Base-by-base conservation (phyloP, 139 green algal species). In the Gonium pectorale region DNA sequence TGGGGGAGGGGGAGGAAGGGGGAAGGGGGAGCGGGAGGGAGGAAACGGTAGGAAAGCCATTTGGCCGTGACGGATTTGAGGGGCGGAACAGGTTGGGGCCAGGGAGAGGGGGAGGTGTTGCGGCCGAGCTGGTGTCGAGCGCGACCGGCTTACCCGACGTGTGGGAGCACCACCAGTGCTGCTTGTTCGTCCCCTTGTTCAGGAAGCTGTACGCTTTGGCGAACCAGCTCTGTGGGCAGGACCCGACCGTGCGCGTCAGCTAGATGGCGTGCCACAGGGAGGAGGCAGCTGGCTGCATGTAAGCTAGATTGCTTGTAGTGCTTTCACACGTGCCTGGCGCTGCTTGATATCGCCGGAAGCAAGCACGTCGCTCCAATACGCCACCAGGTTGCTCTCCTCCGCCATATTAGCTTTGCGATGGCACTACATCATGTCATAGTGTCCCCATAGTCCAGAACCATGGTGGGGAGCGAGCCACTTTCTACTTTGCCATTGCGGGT, bases 91-190 rank as follows among this genome's bases (percentile, higher is more conserved):
- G 49, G 13, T 56, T n/a, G n/a, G n/a, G n/a, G n/a, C n/a, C n/a
- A n/a, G n/a, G n/a, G n/a, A n/a, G n/a, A n/a, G n/a, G n/a, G n/a
- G 49, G 49, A 56, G 13, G 17, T 56, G 49, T 56, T 17, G 13
- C 13, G 49, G 49, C 17, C 13, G 13, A 17, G 13, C 13, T 13
- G 13, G 49, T 56, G 13, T 56, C 13, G 49, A 56, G 56, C 56
- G 56, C 31, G n/a, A 6, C 5, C 6, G 21, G 19, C 75, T 56
- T 37, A 83, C 77, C 43, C 6, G 9, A 24, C 38, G 41, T 83
- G 9, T 73, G 77, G 3, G 31, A 29, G 35, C 77, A 83, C 77
- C 77, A 83, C 77, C 77, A 83, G 44, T 83, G 77, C 7, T 67
- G 11, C n/a, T 63, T 44, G 40, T 38, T 33, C 15, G 1, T 31